Evolutionary conservation across 495 filamentous ascomycete genomes (phyloP), one percentile per base, ranked within the genome.

Genomic region (Choiromyces venosus): DNA sequence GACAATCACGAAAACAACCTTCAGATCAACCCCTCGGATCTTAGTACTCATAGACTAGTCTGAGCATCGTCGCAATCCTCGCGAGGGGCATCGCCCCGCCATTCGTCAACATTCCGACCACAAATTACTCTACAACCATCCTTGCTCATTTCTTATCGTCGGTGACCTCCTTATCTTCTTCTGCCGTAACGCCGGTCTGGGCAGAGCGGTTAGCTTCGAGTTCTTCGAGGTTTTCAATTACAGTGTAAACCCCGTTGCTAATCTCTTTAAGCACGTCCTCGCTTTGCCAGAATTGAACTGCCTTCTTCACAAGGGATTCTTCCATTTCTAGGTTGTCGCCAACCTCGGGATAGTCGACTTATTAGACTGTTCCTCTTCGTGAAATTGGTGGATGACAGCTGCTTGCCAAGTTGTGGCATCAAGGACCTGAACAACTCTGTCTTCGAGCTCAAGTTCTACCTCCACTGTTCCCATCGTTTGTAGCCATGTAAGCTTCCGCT

Each of bases 61-160:
- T 91, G 85, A 99, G 84, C 92, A 98, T 97, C 91, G 93, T 94
- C 6, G 89, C 86, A 73, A 99, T 94, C 83, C 92, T 88, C 79
- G 87, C 86, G 74, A 92, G 80, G 66, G 91, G 88, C 91, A 96
- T 96, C 39, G 89, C 83, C 8, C 91, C 92, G 72, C 90, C 87
- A 81, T 98, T 97, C 73, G 92, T 98, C 83, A 99, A 84, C 94
- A 99, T 97, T 65, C 91, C 92, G 67, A 92, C 85, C 73, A 99
- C 92, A 80, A 95, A 97, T 80, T 92, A 89, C 89, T 90, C 91
- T 83, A 97, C 96, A 46, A 97, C 86, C 69, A 88, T 87, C 67
- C 92, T 92, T 84, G 95, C 92, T 52, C 66, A 33, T 84, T 90
- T 90, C 79, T 93, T 94, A 84, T 96, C 92, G 81, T 86, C 86